A percentile compares a stretch with the other conserved stretches of the same genome.
Conservation (phyloP, 495 filamentous ascomycete genomes). For the Neurospora sp. region DNA sequence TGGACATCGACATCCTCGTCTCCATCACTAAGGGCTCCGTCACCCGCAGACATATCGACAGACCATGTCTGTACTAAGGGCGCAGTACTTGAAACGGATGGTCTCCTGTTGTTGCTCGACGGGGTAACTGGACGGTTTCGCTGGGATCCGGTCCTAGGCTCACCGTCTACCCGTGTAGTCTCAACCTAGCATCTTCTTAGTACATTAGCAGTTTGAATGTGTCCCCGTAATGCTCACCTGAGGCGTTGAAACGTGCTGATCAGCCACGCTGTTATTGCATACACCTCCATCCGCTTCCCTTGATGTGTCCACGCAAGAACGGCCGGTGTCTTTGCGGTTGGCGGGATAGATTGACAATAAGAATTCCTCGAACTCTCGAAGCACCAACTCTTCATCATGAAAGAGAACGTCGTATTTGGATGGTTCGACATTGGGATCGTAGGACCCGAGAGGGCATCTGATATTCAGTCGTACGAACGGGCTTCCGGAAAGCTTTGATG, state of each 20-base stretch:
- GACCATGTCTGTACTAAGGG: slow-evolving; percentile 5
- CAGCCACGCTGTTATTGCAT: background rate
- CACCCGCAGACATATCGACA: slow-evolving; percentile 13
- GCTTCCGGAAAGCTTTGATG: slow-evolving; percentile 32
- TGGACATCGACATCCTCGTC: background rate
- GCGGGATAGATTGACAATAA: slow-evolving; percentile 35
- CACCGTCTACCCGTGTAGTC: background rate
- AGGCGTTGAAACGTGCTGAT: background rate
- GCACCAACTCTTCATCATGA: slow-evolving; percentile 44
- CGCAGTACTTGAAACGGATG: background rate
- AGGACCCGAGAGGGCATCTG: slow-evolving; percentile 55
- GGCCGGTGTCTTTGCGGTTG: background rate
- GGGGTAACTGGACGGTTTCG: background rate
- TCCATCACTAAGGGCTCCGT: slow-evolving; percentile 8
- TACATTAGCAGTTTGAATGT: background rate
- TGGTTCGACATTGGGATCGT: slow-evolving; percentile 86
- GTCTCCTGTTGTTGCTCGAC: background rate
- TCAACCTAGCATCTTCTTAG: background rate
- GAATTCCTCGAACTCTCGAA: slow-evolving; percentile 38
- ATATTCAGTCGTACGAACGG: slow-evolving; percentile 72
- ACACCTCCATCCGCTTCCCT: background rate
- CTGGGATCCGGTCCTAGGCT: background rate
- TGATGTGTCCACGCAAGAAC: background rate
- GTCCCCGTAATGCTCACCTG: background rate
- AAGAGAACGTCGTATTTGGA: slow-evolving; percentile 86